These are phyloP conservation scores for Delonix regia DNA, from an alignment of 306 rosid genomes.

Conservation along the genomic window DNA sequence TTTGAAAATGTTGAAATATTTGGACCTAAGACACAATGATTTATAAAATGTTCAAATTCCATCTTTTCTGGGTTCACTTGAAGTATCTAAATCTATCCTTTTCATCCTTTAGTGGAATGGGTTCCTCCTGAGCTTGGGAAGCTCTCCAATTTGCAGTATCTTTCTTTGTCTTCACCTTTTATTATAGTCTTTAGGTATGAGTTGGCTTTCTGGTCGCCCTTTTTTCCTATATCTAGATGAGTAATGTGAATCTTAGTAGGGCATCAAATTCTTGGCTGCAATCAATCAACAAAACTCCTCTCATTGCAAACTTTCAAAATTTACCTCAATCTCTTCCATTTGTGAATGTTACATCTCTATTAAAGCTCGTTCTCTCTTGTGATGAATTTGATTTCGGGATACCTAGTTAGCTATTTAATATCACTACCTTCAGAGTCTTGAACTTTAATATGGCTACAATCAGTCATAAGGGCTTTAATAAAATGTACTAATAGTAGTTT, in stretches of 20 bases:
- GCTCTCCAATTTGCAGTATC: conserved; percentile 18
- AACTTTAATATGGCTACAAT: background rate
- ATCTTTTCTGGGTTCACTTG: conserved; percentile 13
- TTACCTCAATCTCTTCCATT: conserved; percentile 1
- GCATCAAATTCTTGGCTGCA: conserved; percentile 29
- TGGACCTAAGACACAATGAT: conserved; percentile 28
- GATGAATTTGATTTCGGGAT: background rate
- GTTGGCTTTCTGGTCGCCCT: conserved; percentile 32
- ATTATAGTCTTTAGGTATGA: conserved; percentile 7
- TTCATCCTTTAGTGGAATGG: background rate
- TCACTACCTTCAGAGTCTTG: background rate
- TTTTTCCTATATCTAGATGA: conserved; percentile 31
- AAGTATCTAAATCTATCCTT: conserved; percentile 30
- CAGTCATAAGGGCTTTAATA: background rate
- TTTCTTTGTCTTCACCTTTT: background rate
- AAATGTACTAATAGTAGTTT: background rate
- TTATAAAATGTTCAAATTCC: background rate
- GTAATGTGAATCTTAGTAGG: background rate
- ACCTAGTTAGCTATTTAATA: conserved; percentile 5
- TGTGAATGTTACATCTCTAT: conserved; percentile 9
- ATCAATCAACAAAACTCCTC: background rate
- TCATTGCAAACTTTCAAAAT: background rate
- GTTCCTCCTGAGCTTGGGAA: conserved; percentile 28
- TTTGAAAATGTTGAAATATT: conserved; percentile 19
- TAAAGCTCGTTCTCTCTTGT: background rate